phyloP scores from a whole-genome alignment of 139 green algal genomes.

The Nannochloris sp. region DNA sequence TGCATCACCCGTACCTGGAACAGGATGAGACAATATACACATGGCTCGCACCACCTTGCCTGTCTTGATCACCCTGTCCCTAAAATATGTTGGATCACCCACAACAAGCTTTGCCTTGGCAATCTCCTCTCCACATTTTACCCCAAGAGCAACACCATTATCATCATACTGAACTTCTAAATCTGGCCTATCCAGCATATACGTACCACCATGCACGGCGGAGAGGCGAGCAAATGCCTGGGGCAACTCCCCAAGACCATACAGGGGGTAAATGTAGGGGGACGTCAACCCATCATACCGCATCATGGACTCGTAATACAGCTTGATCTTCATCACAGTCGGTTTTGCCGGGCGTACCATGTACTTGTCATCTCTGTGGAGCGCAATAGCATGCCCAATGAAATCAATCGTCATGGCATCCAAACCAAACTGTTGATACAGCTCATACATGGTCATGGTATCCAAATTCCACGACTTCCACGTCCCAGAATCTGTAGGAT shows the following conservation, averaged over 20 bases:
- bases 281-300: constrained; percentile 82
- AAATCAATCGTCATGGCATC: constrained; percentile 85
- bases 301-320: constrained; percentile 92
- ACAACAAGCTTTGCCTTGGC: constrained; percentile 88
- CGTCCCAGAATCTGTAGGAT: constrained; percentile 66
- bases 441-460: constrained; percentile 72
- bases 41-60: constrained; percentile 84
- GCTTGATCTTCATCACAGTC: constrained; percentile 85
- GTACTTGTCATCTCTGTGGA: constrained; percentile 59
- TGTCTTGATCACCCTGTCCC: constrained; percentile 37
- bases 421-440: constrained; percentile 85
- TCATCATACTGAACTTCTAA: constrained; percentile 46
- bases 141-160: constrained; percentile 57
- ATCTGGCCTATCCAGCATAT: constrained; percentile 95
- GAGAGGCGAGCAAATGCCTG: constrained; percentile 93
- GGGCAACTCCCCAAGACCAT: constrained; percentile 93
- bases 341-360: constrained; percentile 52
- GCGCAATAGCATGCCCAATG: constrained; percentile 91
- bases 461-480: constrained; percentile 79
- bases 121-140: constrained; percentile 74
- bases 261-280: constrained; percentile 98
- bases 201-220: constrained; percentile 96
- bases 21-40: constrained; percentile 88
- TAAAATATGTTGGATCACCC: constrained; percentile 88
- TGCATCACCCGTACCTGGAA: constrained; percentile 87